These are phyloP conservation scores for Serpula lacrymans DNA, from an alignment of 768 basidiomycete species.

Conservation along the genomic window DNA sequence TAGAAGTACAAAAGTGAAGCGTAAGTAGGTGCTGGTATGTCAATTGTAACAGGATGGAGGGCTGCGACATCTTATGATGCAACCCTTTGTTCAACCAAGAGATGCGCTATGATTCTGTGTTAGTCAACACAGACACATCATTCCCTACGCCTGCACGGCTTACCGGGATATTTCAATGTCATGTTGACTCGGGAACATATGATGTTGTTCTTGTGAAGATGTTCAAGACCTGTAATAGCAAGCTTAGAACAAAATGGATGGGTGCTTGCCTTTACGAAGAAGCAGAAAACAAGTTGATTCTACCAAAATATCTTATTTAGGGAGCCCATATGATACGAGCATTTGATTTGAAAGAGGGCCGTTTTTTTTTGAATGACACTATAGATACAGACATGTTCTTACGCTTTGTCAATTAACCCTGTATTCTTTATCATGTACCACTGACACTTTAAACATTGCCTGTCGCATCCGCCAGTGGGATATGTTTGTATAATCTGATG, in stretches of 20 bases:
- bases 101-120: conserved; percentile 15
- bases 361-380: conserved; percentile 24
- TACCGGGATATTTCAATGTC: conserved; percentile 12
- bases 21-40: too few relatives aligned
- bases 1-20: too few relatives aligned
- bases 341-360: too few relatives aligned
- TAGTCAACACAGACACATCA: conserved; percentile 16
- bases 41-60: conserved; percentile 25
- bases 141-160: conserved; percentile 12
- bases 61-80: conserved; percentile 22
- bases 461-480: too few relatives aligned
- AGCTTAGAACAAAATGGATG: conserved; percentile 17
- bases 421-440: too few relatives aligned
- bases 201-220: conserved; percentile 19
- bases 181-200: conserved; percentile 13
- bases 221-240: too few relatives aligned
- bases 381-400: conserved; percentile 28
- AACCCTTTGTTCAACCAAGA: conserved; percentile 20
- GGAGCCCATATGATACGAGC: too few relatives aligned
- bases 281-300: conserved; percentile 7
- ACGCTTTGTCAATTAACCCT: too few relatives aligned
- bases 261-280: conserved; percentile 15
- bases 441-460: too few relatives aligned
- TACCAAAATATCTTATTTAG: conserved; percentile 16
- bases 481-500: too few relatives aligned